Base-by-base conservation (phyloP, 345 rosid species). In the Murraya paniculata region DNA sequence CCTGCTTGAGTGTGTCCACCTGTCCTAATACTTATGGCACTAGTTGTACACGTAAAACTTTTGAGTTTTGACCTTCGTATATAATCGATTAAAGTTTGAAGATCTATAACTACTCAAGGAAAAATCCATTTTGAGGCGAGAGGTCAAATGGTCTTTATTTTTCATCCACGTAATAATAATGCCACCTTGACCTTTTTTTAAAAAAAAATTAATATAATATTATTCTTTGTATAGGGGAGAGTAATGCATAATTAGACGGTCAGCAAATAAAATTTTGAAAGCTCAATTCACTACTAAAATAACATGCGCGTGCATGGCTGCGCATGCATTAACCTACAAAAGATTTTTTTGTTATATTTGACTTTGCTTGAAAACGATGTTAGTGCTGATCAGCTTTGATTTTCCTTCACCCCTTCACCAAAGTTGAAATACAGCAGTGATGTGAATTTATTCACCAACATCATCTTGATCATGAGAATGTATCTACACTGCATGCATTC, bases 51-150 rank as follows among this genome's bases (percentile, higher is more conserved):
- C 39, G 39, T 57, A 56, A 64, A 75, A 19, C 72, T 69, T 77
- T 86, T 81, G 80, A 80, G 30, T 67, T n/a, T 67, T 67, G 71
- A 67, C 71, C 50, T 36, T 38, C 84, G 3, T 39, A 68, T 57
- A 48, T 53, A 48, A 68, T 81, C 36, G 72, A 67, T 74, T 66
- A 33, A 25, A 55, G 68, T 9, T 57, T 57, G 66, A 75, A 71
- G 72, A 81, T 85, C 85, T 59, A 30, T 61, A 9, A 64, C 81
- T 70, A 88, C 83, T 86, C 84, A 33, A 81, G 77, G 81, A 71
- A 84, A 77, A 86, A 82, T 88, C 90, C 79, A 82, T 71, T 72
- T 72, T 58, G 77, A 68, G 74, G 3, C 61, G 2, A 66, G 28
- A 78, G 50, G 13, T 13, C 50, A 72, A 19, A 68, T 77, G 77